A percentile compares a stretch with the other conserved stretches of the same genome.
Conservation (phyloP, 805 yeast species). For the Cyberlindnera veronae region DNA sequence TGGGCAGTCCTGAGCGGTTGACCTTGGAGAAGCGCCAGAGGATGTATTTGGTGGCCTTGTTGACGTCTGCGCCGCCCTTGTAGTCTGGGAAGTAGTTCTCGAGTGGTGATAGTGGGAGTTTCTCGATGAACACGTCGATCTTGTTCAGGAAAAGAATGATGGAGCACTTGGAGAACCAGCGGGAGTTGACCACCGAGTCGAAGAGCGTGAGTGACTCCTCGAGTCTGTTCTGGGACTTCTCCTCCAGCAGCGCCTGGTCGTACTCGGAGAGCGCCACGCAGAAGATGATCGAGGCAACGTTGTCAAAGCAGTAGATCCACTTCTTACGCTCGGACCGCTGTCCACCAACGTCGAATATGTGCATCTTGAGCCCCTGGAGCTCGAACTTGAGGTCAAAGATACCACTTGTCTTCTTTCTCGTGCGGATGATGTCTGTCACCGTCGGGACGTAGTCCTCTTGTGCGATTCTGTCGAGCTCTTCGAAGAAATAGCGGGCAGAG, state of each 20-base stretch:
- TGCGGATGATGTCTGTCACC: conserved; percentile 74
- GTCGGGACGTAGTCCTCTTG: conserved; percentile 62
- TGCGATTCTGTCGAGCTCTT: conserved; percentile 60
- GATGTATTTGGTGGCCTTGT: conserved; percentile 88
- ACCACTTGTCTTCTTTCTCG: conserved; percentile 91
- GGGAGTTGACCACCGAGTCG: conserved; percentile 86
- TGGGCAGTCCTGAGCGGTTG: conserved; percentile 74
- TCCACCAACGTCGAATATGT: conserved; percentile 87
- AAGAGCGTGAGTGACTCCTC: conserved; percentile 81
- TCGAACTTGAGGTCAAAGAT: conserved; percentile 79
- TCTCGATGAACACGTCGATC: conserved; percentile 86
- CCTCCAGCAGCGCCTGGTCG: conserved; percentile 82
- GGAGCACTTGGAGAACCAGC: conserved; percentile 89
- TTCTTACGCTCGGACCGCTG: conserved; percentile 94
- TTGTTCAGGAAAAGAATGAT: conserved; percentile 84
- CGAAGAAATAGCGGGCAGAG: conserved; percentile 75
- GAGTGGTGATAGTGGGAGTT: conserved; percentile 74
- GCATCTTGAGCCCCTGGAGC: conserved; percentile 63
- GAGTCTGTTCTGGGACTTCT: conserved; percentile 67
- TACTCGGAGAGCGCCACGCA: conserved; percentile 91
- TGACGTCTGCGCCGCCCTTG: conserved; percentile 84
- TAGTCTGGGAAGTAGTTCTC: conserved; percentile 86
- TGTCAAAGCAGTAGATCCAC: conserved; percentile 97
- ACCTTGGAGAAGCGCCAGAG: conserved; percentile 86
- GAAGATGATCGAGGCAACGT: conserved; percentile 83